Base-by-base conservation (phyloP, 768 basidiomycete genomes). In the Phylloporus arenicola region DNA sequence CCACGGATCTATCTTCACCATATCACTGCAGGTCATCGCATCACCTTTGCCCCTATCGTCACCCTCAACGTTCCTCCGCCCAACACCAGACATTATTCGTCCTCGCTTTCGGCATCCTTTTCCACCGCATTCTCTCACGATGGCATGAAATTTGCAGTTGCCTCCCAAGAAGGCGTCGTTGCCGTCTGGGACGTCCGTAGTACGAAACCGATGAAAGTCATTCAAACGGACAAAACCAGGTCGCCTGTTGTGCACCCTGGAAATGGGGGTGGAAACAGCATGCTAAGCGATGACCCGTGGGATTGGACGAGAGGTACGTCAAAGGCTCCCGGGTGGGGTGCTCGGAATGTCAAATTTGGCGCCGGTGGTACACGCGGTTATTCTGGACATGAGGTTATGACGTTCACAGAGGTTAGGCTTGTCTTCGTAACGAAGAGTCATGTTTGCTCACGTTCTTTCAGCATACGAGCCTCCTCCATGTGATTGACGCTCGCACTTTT, bases 401-500 rank as follows among this genome's bases (percentile, higher is more conserved):
- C 82, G 0, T 96, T 93, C 68, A 91, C 92, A 14, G 92, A 94
- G 82, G 91, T 92, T 54, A 48, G 80, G 52, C 8, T 47, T 14
- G 13, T 25, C 39, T 24, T 52, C 3, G 2, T 24, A n/a, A 9
- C 31, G 4, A 30, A 47, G 16, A 19, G 43, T 25, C 42, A 10
- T 16, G 19, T 47, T 51, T 43, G 11, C 44, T 58, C 20, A 65
- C 53, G 12, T 43, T 42, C 49, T 43, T 16, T 19, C 57, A 93
- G 88, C 92, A 95, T 63, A 88, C 88, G 2, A 84, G 80, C 27
- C 68, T 86, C 33, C 64, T 95, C 8, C 93, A 96, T 60, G 74
- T 94, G 50, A 73, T 95, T 43, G 93, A 96, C 61, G 90, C 92
- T 4, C 77, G 82, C 40, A 93, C 90, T 0, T 94, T 94, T 58